Evolutionary conservation across 2,329 filamentous ascomycete genomes (phyloP).

Genomic region (Calonectria honghensis): DNA sequence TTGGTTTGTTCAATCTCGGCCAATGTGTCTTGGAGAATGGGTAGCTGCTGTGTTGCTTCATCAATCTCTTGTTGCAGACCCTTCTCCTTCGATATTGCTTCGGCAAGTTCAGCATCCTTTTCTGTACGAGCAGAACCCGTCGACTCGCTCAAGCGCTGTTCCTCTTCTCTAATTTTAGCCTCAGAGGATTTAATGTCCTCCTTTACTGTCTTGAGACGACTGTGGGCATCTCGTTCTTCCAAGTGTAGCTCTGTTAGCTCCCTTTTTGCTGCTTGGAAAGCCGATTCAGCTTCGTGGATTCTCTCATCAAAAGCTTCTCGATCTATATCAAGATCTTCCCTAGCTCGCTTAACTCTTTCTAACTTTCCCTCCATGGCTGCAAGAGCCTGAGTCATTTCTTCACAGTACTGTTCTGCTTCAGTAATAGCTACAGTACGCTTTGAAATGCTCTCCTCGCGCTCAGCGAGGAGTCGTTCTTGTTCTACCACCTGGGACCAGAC

Average conservation of each 20-base stretch:
- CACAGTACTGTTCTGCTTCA: constrained; percentile 55
- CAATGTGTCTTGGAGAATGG: constrained; percentile 58
- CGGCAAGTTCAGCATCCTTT: constrained; percentile 73
- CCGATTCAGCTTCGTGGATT: constrained; percentile 67
- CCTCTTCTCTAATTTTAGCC: constrained; percentile 72
- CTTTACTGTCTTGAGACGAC: constrained; percentile 73
- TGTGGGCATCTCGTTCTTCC: constrained; percentile 80
- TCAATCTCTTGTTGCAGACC: constrained; percentile 54
- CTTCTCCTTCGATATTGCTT: constrained; percentile 55
- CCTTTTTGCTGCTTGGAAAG: constrained; percentile 71
- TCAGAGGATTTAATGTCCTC: constrained; percentile 67
- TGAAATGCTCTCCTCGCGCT: constrained; percentile 56
- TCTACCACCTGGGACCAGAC: constrained; percentile 93
- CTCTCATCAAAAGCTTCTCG: constrained; percentile 68
- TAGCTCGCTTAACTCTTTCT: constrained; percentile 60
- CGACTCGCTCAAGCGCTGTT: constrained; percentile 77
- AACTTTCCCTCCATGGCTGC: constrained; percentile 68
- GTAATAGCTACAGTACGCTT: constrained; percentile 53
- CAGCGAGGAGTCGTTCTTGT: constrained; percentile 75
- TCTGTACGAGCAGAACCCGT: constrained; percentile 81
- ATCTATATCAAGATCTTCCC: constrained; percentile 67
- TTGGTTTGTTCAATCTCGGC: constrained; percentile 57
- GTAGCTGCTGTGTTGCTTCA: constrained; percentile 56
- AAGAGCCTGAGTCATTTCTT: constrained; percentile 70
- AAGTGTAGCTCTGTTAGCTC: constrained; percentile 73